Base-by-base conservation (phyloP, 306 rosid genomes). In the Fagus crenata region DNA sequence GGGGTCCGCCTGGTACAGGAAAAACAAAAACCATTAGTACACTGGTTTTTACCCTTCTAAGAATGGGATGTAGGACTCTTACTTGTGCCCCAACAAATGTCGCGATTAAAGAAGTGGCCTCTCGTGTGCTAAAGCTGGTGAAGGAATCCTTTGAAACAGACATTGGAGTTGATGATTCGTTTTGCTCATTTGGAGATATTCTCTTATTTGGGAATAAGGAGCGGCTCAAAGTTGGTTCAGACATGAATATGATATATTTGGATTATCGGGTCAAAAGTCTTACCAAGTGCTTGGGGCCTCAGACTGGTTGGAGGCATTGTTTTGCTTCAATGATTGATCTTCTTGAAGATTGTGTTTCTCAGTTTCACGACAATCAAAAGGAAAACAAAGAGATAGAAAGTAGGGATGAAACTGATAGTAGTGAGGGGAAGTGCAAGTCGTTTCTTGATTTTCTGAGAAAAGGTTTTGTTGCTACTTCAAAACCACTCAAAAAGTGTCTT, bases 1-100 rank as follows among this genome's bases (percentile, higher is more conserved):
- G 96, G 93, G 98, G 98, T 35, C 98, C 98, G 5, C 96, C 98
- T 2, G 94, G 98, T 71, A 93, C 98, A 0, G 98, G 98, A 1
- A 93, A 93, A 79, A 93, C 96, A 2, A 89, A 85, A 82, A 86
- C 93, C 60, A 71, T 68, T 4, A 81, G 84, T 63, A 83, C 87
- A 4, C 70, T 90, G 53, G 89, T 93, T 56, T 71, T 80, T 6
- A 53, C 84, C n/a, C 82, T 89, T 17, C 46, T 85, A 61, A 72
- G 53, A 76, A 84, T 82, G 86, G 83, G 83, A n/a, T 37, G 36
- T n/a, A 90, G 88, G 77, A 81, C 88, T 18, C 92, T 93, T 77
- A 78, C 78, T 13, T 91, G 96, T 78, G 93, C 98, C 33, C 96
- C 98, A 9, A 93, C 96, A 28, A 89, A 93, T 78, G 87, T 88